These are phyloP conservation scores for Mucor mucedo DNA, from an alignment of 371 early-diverging fungal species.

Conservation along the genomic window DNA sequence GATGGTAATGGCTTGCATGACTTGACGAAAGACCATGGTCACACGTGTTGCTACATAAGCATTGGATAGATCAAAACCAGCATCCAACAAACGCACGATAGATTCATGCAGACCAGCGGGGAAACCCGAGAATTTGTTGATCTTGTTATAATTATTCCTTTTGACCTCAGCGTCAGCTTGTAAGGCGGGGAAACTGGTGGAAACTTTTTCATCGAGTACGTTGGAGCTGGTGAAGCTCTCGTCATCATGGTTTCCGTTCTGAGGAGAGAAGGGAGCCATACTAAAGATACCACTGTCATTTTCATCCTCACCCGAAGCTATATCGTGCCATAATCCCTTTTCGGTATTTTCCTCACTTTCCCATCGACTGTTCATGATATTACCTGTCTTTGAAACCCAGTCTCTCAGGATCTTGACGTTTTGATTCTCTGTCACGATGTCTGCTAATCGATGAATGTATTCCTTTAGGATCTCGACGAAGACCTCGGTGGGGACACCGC, in stretches of 20 bases:
- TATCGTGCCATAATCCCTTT: slow-evolving; percentile 37
- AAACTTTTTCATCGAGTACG: background rate
- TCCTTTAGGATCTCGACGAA: slow-evolving; percentile 49
- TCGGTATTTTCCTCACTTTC: slow-evolving; percentile 33
- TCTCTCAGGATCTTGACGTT: slow-evolving; percentile 41
- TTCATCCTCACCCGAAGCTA: slow-evolving; percentile 27
- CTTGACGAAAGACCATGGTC: slow-evolving; percentile 38
- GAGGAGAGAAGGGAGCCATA: slow-evolving; percentile 1
- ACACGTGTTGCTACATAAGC: slow-evolving; percentile 46
- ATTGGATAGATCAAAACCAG: slow-evolving; percentile 53
- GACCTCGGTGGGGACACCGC: slow-evolving; percentile 43
- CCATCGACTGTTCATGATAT: slow-evolving; percentile 40
- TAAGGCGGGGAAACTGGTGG: background rate
- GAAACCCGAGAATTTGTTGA: slow-evolving; percentile 43
- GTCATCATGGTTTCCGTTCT: slow-evolving; percentile 14
- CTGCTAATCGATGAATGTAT: slow-evolving; percentile 36
- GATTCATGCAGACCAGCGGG: slow-evolving; percentile 42
- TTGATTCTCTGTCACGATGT: slow-evolving; percentile 35
- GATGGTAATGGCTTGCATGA: slow-evolving; percentile 36
- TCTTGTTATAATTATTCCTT: background rate
- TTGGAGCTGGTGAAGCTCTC: background rate
- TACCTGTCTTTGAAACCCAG: slow-evolving; percentile 40
- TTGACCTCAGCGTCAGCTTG: background rate
- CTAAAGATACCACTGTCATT: slow-evolving; percentile 19
- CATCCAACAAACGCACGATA: slow-evolving; percentile 43